Percentiles rank a stretch among this genome's conserved stretches.
Conservation (phyloP, 805 yeast genomes). For the Candida sanyiensis region DNA sequence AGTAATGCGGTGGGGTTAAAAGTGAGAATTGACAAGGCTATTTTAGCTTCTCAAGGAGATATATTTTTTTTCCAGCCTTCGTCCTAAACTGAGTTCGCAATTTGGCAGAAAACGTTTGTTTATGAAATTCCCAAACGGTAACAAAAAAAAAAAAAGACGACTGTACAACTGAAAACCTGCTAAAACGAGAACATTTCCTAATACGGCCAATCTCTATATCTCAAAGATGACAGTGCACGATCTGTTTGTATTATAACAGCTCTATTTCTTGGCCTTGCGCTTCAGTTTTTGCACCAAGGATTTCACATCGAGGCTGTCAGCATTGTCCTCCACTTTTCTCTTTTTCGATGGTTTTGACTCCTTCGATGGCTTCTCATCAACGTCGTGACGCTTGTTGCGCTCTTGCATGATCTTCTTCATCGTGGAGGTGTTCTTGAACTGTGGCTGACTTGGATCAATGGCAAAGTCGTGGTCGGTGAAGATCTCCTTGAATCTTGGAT, state of each 20-base stretch:
- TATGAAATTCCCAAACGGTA: slow-evolving; percentile 6
- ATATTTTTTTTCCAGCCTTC: background rate
- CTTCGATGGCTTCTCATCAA: slow-evolving; percentile 5
- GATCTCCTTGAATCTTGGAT: slow-evolving; percentile 79
- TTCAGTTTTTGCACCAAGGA: slow-evolving; percentile 10
- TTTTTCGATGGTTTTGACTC: slow-evolving; percentile 14
- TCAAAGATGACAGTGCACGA: too few species aligned
- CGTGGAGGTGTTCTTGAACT: slow-evolving; percentile 79
- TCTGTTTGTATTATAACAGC: too few species aligned
- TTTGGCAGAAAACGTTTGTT: slow-evolving; percentile 1
- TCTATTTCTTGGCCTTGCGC: slow-evolving; percentile 7
- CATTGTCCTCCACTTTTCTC: slow-evolving; percentile 10
- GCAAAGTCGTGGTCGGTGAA: slow-evolving; percentile 87
- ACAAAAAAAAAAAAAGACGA: background rate
- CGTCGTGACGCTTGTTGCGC: slow-evolving; percentile 49
- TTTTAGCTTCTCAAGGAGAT: background rate
- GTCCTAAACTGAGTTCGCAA: background rate
- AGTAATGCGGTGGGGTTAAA: too few species aligned
- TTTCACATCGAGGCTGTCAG: slow-evolving; percentile 5
- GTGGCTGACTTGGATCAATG: slow-evolving; percentile 90
- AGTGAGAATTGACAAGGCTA: too few species aligned
- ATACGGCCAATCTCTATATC: too few species aligned
- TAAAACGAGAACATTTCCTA: too few species aligned
- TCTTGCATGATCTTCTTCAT: slow-evolving; percentile 81
- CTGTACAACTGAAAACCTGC: too few species aligned